Base-by-base conservation (phyloP, 1,139 yeast species). In the Suhomyces bribrorum region DNA sequence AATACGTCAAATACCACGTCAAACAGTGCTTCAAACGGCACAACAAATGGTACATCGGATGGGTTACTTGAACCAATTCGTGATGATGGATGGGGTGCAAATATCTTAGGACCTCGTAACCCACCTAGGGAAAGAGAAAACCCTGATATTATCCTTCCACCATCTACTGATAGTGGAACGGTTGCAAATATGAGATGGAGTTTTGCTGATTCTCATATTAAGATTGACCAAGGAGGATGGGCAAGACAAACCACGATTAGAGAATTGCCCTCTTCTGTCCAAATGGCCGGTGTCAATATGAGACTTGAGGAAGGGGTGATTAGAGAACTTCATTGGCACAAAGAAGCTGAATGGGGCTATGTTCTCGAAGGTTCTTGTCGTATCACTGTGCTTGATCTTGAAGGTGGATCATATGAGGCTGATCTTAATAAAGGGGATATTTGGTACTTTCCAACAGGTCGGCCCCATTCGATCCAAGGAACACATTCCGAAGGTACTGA, bases 181-280 rank as follows among this genome's bases (percentile, higher is more conserved):
- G 23, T 28, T 15, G 31, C 31, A 5, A 28, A 28, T 28, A 15
- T 28, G 31, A 28, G 16, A 16, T 28, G 31, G 31, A 28, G 31
- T 16, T 28, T 28, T 28, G 31, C 31, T 7, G 31, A 28, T 14
- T 28, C 31, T 16, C 31, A 28, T 16, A 17, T 28, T 11, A 28
- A 28, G 31, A 28, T 28, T 28, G 31, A 28, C 14, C 23, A 28
- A 16, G 31, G 31, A 17, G 31, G 31, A 8, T 28, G 31, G 31
- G 31, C 31, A 14, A 14, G 31, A 14, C 31, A 28, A 16, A 28
- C 31, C 13, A 28, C 31, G 8, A 16, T 28, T 11, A 15, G 31
- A 14, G 31, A 28, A 28, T 28, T 28, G n/a, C 23, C 23, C 11
- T 15, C 31, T 12, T 28, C 31, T 5, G 31, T 28, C 7, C 23